A percentile compares a stretch with the other conserved stretches of the same genome.
Conservation (phyloP, 2,329 filamentous ascomycete genomes). For the Neonectria magnoliae region DNA sequence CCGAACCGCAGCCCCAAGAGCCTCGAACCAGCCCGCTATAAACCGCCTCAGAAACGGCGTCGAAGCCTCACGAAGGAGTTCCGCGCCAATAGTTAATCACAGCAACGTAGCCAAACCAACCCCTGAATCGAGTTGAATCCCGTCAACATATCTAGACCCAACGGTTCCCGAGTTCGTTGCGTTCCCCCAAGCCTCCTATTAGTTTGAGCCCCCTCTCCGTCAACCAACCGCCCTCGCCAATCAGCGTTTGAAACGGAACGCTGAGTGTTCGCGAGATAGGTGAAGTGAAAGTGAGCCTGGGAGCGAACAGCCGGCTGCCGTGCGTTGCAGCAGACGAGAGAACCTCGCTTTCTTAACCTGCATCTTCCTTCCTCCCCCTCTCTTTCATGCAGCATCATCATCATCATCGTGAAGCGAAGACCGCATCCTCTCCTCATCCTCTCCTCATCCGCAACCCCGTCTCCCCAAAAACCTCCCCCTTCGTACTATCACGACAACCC, state of each 20-base stretch:
- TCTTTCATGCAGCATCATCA: not conserved
- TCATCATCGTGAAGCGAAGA: not conserved
- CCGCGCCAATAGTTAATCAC: not conserved
- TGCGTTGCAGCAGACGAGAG: not conserved
- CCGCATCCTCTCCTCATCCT: too few relatives aligned
- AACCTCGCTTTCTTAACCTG: not conserved
- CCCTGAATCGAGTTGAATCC: not conserved
- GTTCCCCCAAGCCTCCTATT: too few relatives aligned
- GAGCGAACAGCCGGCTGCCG: not conserved
- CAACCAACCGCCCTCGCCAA: not conserved
- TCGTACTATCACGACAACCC: not conserved
- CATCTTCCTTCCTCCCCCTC: not conserved
- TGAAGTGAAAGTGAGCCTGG: not conserved
- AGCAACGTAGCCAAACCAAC: not conserved
- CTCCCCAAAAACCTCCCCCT: slow-evolving; percentile 1
- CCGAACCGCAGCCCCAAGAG: not conserved
- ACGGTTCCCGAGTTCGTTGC: not conserved
- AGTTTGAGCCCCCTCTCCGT: not conserved
- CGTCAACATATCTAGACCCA: not conserved
- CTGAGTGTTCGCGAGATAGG: not conserved
- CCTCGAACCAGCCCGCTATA: too few relatives aligned
- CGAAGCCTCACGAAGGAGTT: too few relatives aligned
- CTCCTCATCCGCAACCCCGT: not conserved
- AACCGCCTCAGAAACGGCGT: not conserved
- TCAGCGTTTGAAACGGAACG: not conserved